phyloP scores from a whole-genome alignment of 2,329 filamentous ascomycete species.

The Endocalyx cinctus region DNA sequence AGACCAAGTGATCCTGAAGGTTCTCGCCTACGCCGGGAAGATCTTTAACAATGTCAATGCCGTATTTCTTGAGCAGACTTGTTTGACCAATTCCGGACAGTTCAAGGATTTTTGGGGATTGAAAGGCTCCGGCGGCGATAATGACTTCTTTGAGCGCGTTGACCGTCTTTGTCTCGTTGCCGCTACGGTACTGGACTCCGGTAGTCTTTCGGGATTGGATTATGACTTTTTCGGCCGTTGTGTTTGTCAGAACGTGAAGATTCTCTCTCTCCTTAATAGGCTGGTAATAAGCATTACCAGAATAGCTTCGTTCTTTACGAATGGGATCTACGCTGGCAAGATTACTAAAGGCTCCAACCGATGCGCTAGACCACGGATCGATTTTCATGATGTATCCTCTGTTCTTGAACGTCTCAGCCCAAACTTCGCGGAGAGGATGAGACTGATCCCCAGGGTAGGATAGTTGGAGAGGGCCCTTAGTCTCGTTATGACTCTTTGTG shows the following conservation, averaged over 20 bases:
- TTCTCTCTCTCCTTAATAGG: conserved; percentile 7
- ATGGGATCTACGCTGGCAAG: conserved; percentile 5
- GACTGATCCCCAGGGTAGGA: background rate
- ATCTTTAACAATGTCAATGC: conserved; percentile 7
- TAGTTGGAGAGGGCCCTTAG: background rate
- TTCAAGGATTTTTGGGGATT: conserved; percentile 28
- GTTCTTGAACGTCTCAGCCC: conserved; percentile 1
- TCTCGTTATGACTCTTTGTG: background rate
- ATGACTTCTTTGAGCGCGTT: conserved; percentile 9
- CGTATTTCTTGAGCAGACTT: conserved; percentile 1
- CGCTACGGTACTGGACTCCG: conserved; percentile 5
- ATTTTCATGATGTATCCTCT: background rate
- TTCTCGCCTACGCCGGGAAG: conserved; percentile 15
- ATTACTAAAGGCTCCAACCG: conserved; percentile 1
- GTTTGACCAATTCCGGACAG: conserved; percentile 26
- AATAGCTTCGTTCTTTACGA: conserved; percentile 3
- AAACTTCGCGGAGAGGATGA: conserved; percentile 1
- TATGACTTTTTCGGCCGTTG: conserved; percentile 6
- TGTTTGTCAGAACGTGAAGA: conserved; percentile 4
- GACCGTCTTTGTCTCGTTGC: background rate
- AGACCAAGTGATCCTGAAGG: conserved; percentile 17
- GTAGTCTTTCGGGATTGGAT: conserved; percentile 3
- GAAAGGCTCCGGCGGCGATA: conserved; percentile 7
- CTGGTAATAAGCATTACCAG: conserved; percentile 5
- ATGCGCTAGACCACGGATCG: background rate